A percentile compares a stretch with the other conserved stretches of the same genome.
These are phyloP conservation scores for Aureobasidium subglaciale DNA, from an alignment of 2,329 filamentous ascomycete genomes.

Conservation along the genomic window DNA sequence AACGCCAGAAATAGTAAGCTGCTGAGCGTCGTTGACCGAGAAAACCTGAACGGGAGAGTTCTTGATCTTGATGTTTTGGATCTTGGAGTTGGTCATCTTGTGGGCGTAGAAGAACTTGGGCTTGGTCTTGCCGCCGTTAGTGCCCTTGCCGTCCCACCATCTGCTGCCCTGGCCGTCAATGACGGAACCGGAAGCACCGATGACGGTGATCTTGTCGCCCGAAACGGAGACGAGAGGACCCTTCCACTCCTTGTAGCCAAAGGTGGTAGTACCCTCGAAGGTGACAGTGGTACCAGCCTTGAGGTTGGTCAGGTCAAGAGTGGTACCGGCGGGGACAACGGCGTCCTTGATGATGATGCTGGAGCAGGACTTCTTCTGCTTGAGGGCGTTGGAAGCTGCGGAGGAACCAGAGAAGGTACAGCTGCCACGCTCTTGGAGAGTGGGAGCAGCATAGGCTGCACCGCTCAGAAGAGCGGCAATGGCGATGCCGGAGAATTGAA, in stretches of 20 bases:
- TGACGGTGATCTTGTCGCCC: slow-evolving; percentile 49
- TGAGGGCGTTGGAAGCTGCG: slow-evolving; percentile 15
- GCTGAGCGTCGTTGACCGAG: slow-evolving; percentile 37
- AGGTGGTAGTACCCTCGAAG: slow-evolving; percentile 59
- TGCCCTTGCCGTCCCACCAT: slow-evolving; percentile 58
- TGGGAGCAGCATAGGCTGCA: slow-evolving; percentile 16
- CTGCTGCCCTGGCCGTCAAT: slow-evolving; percentile 51
- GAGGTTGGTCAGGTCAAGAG: slow-evolving; percentile 31
- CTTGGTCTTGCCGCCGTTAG: slow-evolving; percentile 55
- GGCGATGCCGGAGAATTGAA: slow-evolving; percentile 13
- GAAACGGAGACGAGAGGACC: slow-evolving; percentile 58
- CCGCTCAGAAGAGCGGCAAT: slow-evolving; percentile 9
- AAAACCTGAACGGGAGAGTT: slow-evolving; percentile 51
- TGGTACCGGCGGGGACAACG: slow-evolving; percentile 32
- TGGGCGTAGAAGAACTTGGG: slow-evolving; percentile 58
- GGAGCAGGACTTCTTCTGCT: slow-evolving; percentile 24
- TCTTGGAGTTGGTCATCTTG: slow-evolving; percentile 43
- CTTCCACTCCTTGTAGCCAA: slow-evolving; percentile 58
- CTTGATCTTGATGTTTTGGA: slow-evolving; percentile 45
- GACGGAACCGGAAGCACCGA: slow-evolving; percentile 44
- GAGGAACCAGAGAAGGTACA: slow-evolving; percentile 18
- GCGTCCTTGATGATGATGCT: slow-evolving; percentile 33
- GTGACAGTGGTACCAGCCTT: slow-evolving; percentile 40
- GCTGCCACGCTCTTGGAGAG: slow-evolving; percentile 4
- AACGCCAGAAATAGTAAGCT: slow-evolving; percentile 43